Base-by-base conservation (phyloP, 208 protist species). In the Leishmania major region DNA sequence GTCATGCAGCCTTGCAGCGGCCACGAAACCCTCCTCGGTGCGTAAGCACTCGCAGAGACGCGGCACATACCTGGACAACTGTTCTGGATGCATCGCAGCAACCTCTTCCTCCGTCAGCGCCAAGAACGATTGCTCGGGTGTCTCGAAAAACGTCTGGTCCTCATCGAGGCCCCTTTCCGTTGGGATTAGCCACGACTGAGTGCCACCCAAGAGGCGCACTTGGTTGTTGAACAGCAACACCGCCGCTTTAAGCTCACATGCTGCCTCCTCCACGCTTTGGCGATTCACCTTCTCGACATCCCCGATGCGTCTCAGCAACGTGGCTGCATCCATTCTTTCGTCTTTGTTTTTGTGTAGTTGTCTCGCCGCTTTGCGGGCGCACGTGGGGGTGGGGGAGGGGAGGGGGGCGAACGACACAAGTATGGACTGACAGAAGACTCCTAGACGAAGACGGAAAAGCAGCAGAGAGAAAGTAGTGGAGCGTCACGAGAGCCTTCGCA, bases 181-280 rank as follows among this genome's bases (percentile, higher is more conserved):
- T 13, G 57, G 43, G 31, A 80, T 51, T 17, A 70, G 45, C 77
- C 59, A 80, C n/a, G n/a, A 66, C 43, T 49, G 45, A 49, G 77
- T 47, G 15, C 72, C 82, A 5, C 73, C 82, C 13, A 86, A 75
- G 28, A 82, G 57, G 37, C 64, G 40, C 47, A 86, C 79, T 69
- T 82, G 78, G 57, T 59, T 45, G 74, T 88, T 88, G 51, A 88
- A 78, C 40, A 78, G 64, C 49, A 43, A 35, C 7, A 79, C 80
- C 8, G 84, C 80, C 11, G 43, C 53, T 11, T 35, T 37, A 0
- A 88, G 53, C 40, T 51, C 74, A n/a, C 31, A 17, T 6, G 72
- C 31, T 6, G 81, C 81, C 69, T 78, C 69, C 31, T 62, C 70
- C 22, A 88, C 73, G 37, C 59, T 35, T 31, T 53, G 8, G 10